phyloP scores from a whole-genome alignment of 2,329 filamentous ascomycete genomes.

The Akanthomyces dipterigenus region DNA sequence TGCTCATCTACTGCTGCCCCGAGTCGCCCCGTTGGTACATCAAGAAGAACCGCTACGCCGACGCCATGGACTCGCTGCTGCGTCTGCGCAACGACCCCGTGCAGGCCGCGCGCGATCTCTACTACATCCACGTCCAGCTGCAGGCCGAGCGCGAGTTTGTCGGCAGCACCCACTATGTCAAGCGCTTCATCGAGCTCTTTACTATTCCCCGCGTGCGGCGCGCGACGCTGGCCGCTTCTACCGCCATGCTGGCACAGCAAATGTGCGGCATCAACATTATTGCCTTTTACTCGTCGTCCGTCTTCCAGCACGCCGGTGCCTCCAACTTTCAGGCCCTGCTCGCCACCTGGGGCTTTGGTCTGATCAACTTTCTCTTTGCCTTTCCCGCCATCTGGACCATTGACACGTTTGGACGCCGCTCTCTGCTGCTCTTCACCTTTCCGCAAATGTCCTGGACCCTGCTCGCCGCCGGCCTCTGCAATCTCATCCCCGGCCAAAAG shows the following conservation, averaged over 20 bases:
- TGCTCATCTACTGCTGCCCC: slow-evolving; percentile 59
- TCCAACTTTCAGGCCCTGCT: slow-evolving; percentile 48
- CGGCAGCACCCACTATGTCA: slow-evolving; percentile 48
- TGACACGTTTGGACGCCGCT: slow-evolving; percentile 49
- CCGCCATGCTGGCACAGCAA: slow-evolving; percentile 74
- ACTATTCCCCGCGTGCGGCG: slow-evolving; percentile 62
- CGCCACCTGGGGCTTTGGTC: slow-evolving; percentile 51
- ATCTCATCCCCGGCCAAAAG: slow-evolving; percentile 36
- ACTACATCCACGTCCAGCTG: slow-evolving; percentile 59
- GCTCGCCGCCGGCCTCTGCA: slow-evolving; percentile 40
- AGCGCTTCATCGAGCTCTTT: slow-evolving; percentile 59
- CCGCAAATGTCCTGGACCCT: slow-evolving; percentile 37
- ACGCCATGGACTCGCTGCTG: slow-evolving; percentile 52
- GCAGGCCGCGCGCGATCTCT: slow-evolving; percentile 55
- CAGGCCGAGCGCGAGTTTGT: slow-evolving; percentile 49
- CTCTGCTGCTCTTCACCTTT: slow-evolving; percentile 38
- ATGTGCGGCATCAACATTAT: slow-evolving; percentile 69
- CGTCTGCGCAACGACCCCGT: slow-evolving; percentile 47
- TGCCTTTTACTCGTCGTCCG: slow-evolving; percentile 65
- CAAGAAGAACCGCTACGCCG: slow-evolving; percentile 55
- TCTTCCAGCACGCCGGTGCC: slow-evolving; percentile 53
- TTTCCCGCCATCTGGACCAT: slow-evolving; percentile 54
- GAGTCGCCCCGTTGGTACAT: slow-evolving; percentile 61
- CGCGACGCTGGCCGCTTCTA: slow-evolving; percentile 69
- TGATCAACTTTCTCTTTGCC: slow-evolving; percentile 53